Conservation (phyloP, 371 early-diverging fungal genomes). For the Syncephalastrum racemosum region DNA sequence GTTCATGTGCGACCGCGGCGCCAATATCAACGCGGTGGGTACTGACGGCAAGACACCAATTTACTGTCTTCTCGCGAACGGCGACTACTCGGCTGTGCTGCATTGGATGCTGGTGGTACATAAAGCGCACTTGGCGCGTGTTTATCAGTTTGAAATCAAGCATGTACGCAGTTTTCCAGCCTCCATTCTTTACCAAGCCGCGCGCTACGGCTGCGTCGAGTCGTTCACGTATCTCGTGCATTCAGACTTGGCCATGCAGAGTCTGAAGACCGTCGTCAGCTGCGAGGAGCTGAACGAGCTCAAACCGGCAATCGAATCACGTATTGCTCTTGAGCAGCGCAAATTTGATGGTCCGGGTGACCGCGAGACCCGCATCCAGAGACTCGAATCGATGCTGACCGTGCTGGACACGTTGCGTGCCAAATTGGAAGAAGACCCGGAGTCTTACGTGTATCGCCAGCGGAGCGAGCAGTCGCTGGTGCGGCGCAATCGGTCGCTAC, state of each 20-base stretch:
- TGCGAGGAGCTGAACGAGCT: conserved; percentile 7
- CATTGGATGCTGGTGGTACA: conserved; percentile 4
- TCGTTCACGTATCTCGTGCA: conserved; percentile 10
- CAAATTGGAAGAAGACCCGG: too few species aligned
- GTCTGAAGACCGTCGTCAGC: not conserved
- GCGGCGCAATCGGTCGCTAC: too few species aligned
- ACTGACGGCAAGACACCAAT: conserved; percentile 30
- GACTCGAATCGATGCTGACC: too few species aligned
- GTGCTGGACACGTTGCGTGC: too few species aligned
- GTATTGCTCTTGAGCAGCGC: too few species aligned
- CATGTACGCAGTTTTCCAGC: too few species aligned
- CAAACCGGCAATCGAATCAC: conserved; percentile 3
- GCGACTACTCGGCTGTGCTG: conserved; percentile 12
- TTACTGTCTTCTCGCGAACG: conserved; percentile 34
- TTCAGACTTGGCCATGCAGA: conserved; percentile 8
- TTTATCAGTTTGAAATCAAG: too few species aligned
- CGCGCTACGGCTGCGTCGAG: conserved; percentile 21
- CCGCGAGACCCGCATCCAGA: too few species aligned
- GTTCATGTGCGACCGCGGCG: conserved; percentile 37
- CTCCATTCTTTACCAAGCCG: conserved; percentile 19
- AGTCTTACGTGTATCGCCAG: too few species aligned
- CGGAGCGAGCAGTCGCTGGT: too few species aligned
- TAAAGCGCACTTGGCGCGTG: too few species aligned
- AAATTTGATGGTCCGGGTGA: too few species aligned
- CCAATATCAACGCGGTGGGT: conserved; percentile 48